Conservation (phyloP, 2,329 filamentous ascomycete genomes). For the Verticillium dahliae region DNA sequence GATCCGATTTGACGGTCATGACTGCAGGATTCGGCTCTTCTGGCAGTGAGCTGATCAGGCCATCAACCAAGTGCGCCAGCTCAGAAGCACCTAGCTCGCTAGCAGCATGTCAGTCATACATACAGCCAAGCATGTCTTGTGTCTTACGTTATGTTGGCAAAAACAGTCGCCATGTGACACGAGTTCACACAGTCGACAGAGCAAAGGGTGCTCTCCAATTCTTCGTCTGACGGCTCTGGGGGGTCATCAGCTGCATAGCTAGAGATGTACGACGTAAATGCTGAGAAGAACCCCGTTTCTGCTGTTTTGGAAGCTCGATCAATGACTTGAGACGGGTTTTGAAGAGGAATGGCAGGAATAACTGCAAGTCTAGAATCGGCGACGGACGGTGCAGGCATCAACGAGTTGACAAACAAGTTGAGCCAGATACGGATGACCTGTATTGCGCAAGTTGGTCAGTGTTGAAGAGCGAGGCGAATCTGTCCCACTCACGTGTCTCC, state of each 20-base stretch:
- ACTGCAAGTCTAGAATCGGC: slow-evolving; percentile 57
- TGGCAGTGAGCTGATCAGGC: slow-evolving; percentile 76
- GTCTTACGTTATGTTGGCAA: slow-evolving; percentile 73
- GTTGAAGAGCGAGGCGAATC: not conserved
- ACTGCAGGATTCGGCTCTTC: slow-evolving; percentile 72
- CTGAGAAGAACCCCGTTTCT: slow-evolving; percentile 85
- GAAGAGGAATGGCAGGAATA: slow-evolving; percentile 77
- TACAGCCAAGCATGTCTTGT: not conserved
- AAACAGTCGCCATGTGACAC: slow-evolving; percentile 76
- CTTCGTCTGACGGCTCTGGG: slow-evolving; percentile 93
- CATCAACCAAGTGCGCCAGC: slow-evolving; percentile 46
- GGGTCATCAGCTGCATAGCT: slow-evolving; percentile 98
- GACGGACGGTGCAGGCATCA: slow-evolving; percentile 75
- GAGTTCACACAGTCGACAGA: slow-evolving; percentile 91
- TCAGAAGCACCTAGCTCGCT: slow-evolving; percentile 31
- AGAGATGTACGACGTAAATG: slow-evolving; percentile 94
- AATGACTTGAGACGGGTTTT: slow-evolving; percentile 86
- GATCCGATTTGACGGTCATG: slow-evolving; percentile 85
- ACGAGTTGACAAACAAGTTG: slow-evolving; percentile 92
- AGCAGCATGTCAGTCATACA: slow-evolving; percentile 4
- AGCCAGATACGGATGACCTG: slow-evolving; percentile 87
- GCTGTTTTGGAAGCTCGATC: slow-evolving; percentile 73
- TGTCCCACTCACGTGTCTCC: slow-evolving; percentile 59
- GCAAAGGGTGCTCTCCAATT: slow-evolving; percentile 90
- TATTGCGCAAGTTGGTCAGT: slow-evolving; percentile 27